A percentile compares a stretch with the other conserved stretches of the same genome.
These are phyloP conservation scores for Aureobasidium pullulans DNA, from an alignment of 2,329 filamentous ascomycete genomes.

Conservation along the genomic window DNA sequence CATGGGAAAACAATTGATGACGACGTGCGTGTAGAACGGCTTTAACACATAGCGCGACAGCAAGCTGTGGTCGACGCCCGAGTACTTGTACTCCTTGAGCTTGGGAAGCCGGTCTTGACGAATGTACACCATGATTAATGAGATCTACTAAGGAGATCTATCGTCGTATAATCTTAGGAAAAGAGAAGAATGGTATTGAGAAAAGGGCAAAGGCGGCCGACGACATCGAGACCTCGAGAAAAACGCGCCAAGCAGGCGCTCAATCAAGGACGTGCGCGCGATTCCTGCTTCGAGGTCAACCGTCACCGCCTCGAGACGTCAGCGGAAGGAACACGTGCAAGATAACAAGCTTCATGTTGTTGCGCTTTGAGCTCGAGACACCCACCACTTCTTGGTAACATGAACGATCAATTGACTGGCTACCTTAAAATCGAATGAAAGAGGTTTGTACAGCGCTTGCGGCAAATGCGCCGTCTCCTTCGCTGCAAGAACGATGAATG, in stretches of 20 bases:
- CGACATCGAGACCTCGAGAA: background rate
- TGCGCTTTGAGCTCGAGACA: background rate
- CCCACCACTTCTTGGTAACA: background rate
- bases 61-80: conserved; percentile 77
- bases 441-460: background rate
- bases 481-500: conserved; percentile 4
- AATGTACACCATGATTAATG: conserved; percentile 76
- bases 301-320: background rate
- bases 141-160: background rate
- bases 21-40: conserved; percentile 92
- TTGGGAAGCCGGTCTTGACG: conserved; percentile 82
- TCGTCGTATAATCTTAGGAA: background rate
- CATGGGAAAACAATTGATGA: conserved; percentile 92
- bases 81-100: conserved; percentile 91
- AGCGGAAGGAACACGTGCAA: conserved; percentile 1
- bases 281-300: background rate
- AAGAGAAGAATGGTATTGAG: background rate
- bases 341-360: background rate
- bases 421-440: background rate
- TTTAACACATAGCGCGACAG: conserved; percentile 90
- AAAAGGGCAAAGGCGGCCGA: background rate
- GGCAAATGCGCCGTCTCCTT: background rate
- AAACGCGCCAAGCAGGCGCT: conserved; percentile 2
- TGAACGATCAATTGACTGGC: background rate
- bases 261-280: background rate